Evolutionary conservation across 1,139 yeast genomes (phyloP), one percentile per base, ranked within the genome.

Genomic region (Kluyveromyces sp.): DNA sequence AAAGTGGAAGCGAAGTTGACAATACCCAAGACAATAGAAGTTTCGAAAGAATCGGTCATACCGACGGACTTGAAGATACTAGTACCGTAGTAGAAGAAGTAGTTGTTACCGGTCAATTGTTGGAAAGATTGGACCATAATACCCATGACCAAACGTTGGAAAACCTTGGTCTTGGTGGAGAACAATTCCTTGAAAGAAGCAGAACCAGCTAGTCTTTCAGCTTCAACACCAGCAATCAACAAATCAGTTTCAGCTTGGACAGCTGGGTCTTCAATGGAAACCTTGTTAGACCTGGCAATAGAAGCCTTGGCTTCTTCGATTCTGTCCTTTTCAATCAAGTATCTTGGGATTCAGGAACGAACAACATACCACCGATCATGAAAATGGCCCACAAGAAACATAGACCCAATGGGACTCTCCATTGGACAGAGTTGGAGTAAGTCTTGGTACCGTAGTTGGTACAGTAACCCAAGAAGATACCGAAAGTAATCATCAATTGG

Each of bases 271-370:
- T 80, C 83, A 28, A 70, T 61, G 5, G 75, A 60, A 40, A 74
- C 72, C 62, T 76, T 77, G 72, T 81, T 79, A 46, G 81, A 75
- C 55, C 64, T 75, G 45, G 84, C 79, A 68, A 60, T 71, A 46
- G 88, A 71, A 50, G 66, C 61, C 65, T 73, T 74, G 38, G 92
- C 94, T 46, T 75, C 76, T 30, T 73, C 84, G 47, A 77, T 66
- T 49, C 69, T 69, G 51, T 72, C 78, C 45, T 65, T 69, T 51
- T 78, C 75, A 53, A 82, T 74, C 65, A 75, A 74, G 68, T 69
- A 85, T 70, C 94, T 77, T 57, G 94, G 89, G 90, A 79, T 66
- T 85, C 95, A 48, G 94, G 94, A 67, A 83, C 76, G 57, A 80
- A 70, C 45, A 73, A 55, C 79, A 83, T 78, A 64, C 86, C 92